A percentile compares a stretch with the other conserved stretches of the same genome.
phyloP scores from a whole-genome alignment of 2,329 filamentous ascomycete species.

The Bretziella fagacearum region DNA sequence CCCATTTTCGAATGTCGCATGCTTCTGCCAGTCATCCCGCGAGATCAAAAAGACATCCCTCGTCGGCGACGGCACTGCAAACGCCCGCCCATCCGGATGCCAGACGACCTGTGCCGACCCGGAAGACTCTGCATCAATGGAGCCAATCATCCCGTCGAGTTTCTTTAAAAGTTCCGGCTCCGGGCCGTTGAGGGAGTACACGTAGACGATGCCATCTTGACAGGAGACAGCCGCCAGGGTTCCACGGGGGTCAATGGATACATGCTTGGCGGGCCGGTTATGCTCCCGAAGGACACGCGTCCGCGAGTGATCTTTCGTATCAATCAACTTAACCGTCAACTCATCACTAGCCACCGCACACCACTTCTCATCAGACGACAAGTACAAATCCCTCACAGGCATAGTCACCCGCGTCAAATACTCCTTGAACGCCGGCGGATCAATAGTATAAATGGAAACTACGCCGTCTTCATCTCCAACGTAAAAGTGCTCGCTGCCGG shows the following conservation, averaged over 20 bases:
- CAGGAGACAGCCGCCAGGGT: conserved; percentile 64
- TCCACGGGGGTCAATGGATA: conserved; percentile 72
- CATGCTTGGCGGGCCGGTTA: conserved; percentile 71
- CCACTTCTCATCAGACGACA: conserved; percentile 72
- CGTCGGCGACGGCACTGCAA: conserved; percentile 68
- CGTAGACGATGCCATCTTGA: conserved; percentile 74
- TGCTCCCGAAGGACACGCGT: conserved; percentile 72
- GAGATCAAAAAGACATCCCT: conserved; percentile 76
- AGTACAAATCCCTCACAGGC: conserved; percentile 67
- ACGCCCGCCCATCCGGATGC: conserved; percentile 89
- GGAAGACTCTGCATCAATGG: conserved; percentile 48
- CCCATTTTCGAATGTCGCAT: conserved; percentile 59
- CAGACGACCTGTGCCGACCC: conserved; percentile 56
- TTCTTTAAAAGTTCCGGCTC: conserved; percentile 68
- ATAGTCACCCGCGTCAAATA: conserved; percentile 72
- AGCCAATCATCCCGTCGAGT: conserved; percentile 70
- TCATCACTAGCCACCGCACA: conserved; percentile 95
- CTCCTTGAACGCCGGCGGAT: conserved; percentile 51
- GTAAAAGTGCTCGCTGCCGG: conserved; percentile 67
- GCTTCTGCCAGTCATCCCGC: conserved; percentile 76
- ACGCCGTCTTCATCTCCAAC: conserved; percentile 87
- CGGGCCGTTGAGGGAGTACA: conserved; percentile 68
- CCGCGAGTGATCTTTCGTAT: conserved; percentile 57
- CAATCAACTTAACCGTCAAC: conserved; percentile 76
- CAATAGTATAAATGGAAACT: conserved; percentile 83